Evolutionary conservation across 768 basidiomycete genomes (phyloP), one percentile per base, ranked within the genome.

Genomic region (Candolleomyces efflorescens): DNA sequence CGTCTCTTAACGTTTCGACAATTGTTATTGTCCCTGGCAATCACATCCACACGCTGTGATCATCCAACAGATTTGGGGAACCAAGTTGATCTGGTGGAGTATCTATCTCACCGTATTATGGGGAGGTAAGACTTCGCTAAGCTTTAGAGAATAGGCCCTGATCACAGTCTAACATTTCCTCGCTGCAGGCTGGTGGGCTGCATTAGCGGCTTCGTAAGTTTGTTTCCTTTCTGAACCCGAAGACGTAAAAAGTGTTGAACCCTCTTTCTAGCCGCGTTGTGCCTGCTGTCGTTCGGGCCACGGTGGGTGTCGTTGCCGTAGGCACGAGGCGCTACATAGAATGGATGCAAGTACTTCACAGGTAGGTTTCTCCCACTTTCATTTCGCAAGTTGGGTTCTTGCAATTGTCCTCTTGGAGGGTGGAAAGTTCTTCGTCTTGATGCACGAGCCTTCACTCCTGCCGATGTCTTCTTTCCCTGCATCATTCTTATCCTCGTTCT

Each of bases 91-190:
- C 5, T 91, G 84, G 82, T 94, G 90, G 90, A 89, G 86, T 58
- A 85, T 92, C 56, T 96, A 92, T 91, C 72, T 94, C 26, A 82
- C 79, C 39, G 82, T 94, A 32, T 73, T 82, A 4, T 96, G 93
- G 93, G 82, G 71, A 67, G 89, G 87, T 85, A 63, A 77, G 67
- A 5, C 44, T 10, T 46, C 24, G 11, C 37, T 39, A 39, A 53
- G 12, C 36, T 20, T 20, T 32, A 38, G 18, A 20, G n/a, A 18
- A 32, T 20, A 26, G 36, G 51, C n/a, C 12, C 23, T 39, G 18
- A 18, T 53, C 26, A 32, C 39, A 36, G 13, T 48, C 13, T 13
- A 13, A 48, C 22, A 37, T 39, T 23, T 6, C 23, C 32, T 53
- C 17, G 37, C 39, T 44, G n/a, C 61, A 82, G 86, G 89, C 17